Conservation (phyloP, 1,139 yeast species). For the Candida frijolesensis region DNA sequence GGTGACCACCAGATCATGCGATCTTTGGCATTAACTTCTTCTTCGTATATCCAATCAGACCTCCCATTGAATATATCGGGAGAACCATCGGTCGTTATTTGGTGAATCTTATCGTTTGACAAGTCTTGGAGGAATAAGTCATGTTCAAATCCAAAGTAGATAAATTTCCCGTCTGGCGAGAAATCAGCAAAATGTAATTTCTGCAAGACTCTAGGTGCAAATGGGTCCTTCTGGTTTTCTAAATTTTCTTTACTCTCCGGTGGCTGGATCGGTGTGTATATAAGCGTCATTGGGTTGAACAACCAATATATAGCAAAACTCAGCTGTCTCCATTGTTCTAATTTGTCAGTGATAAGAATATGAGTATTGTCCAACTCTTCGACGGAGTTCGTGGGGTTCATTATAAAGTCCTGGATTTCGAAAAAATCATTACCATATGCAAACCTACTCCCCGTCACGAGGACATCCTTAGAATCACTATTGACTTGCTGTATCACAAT, state of each 20-base stretch:
- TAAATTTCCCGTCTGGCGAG: constrained; percentile 39
- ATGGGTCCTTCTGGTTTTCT: constrained; percentile 9
- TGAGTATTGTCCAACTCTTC: constrained; percentile 31
- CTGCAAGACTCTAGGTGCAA: constrained; percentile 15
- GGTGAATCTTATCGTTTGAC: constrained; percentile 23
- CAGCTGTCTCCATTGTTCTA: constrained; percentile 46
- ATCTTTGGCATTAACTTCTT: constrained; percentile 64
- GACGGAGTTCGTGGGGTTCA: constrained; percentile 37
- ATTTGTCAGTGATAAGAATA: constrained; percentile 35
- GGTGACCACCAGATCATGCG: constrained; percentile 88
- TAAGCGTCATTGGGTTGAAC: constrained; percentile 22
- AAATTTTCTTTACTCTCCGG: constrained; percentile 11
- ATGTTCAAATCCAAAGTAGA: constrained; percentile 40
- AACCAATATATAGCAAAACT: constrained; percentile 45
- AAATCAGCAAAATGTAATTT: constrained; percentile 47
- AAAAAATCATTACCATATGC: constrained; percentile 37
- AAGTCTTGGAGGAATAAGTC: constrained; percentile 45
- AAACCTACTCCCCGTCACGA: constrained; percentile 31
- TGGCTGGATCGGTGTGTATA: constrained; percentile 31
- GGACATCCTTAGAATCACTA: constrained; percentile 18
- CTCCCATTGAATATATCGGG: constrained; percentile 54
- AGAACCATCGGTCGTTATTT: constrained; percentile 54
- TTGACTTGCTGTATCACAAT: constrained; percentile 26
- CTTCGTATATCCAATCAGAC: constrained; percentile 68
- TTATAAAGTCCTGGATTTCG: constrained; percentile 27